Conservation (phyloP, 169 alveolate species). For the Cryptosporidium felis region DNA sequence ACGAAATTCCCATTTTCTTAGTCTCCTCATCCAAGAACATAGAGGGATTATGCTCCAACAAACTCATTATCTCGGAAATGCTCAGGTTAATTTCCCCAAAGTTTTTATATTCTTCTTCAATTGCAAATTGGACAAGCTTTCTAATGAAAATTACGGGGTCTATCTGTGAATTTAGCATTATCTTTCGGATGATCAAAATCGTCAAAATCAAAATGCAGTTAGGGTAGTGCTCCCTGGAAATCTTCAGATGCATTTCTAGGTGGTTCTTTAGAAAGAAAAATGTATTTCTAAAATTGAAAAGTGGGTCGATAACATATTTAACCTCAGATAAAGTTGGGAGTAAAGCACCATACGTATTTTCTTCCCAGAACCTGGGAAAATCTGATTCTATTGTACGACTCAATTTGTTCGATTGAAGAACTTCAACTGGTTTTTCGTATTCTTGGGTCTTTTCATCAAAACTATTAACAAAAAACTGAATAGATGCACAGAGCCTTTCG, state of each 20-base stretch:
- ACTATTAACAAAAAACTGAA: not conserved
- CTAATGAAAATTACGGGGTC: not conserved
- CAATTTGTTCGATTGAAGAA: not conserved
- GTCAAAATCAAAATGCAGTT: not conserved
- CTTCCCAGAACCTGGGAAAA: constrained; percentile 22
- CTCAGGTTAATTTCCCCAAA: not conserved
- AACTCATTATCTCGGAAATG: not conserved
- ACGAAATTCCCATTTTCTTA: not conserved
- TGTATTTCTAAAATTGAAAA: not conserved
- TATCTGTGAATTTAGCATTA: not conserved
- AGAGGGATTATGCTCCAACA: not conserved
- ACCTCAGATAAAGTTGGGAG: constrained; percentile 13
- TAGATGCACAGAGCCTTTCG: not conserved
- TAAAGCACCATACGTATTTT: constrained; percentile 14
- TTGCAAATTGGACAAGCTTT: constrained; percentile 11
- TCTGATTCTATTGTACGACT: not conserved
- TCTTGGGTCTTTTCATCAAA: not conserved
- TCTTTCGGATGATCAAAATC: not conserved
- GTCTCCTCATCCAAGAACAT: not conserved
- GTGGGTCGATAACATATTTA: constrained; percentile 3
- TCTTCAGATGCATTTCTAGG: not conserved
- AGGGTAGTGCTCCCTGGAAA: constrained; percentile 2
- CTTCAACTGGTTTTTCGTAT: constrained; percentile 1
- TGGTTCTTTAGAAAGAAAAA: not conserved
- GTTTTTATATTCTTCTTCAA: constrained; percentile 3